Evolutionary conservation across 345 rosid genomes (phyloP).

Genomic region (Hevea brasiliensis): DNA sequence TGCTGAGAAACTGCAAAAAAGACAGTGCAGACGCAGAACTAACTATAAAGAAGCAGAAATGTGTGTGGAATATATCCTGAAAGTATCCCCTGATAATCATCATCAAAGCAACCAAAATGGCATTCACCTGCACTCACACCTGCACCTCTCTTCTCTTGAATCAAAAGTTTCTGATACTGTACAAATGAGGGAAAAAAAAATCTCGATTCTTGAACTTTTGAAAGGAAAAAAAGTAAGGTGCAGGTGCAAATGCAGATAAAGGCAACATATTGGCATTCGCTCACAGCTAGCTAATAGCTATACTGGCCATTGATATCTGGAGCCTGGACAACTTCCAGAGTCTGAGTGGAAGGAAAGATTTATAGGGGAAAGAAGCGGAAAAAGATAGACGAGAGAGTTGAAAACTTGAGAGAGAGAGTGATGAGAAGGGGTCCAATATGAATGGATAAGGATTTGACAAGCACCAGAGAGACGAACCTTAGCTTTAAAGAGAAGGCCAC

Average conservation of each 20-base stretch:
- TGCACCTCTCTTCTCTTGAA: conserved; percentile 37
- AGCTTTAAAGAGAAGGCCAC: conserved; percentile 20
- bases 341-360: not conserved
- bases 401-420: not conserved
- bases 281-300: too few species aligned
- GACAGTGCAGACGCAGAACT: too few species aligned
- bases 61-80: too few species aligned
- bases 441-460: conserved; percentile 30
- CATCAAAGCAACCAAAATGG: conserved; percentile 31
- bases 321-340: too few species aligned
- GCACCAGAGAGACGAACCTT: conserved; percentile 5
- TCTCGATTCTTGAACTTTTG: not conserved
- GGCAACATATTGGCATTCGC: conserved; percentile 41
- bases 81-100: too few species aligned
- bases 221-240: conserved; percentile 31
- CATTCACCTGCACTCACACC: conserved; percentile 52
- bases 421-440: not conserved
- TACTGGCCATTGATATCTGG: too few species aligned
- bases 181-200: not conserved
- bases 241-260: conserved; percentile 75
- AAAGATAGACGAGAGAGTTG: not conserved
- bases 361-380: not conserved
- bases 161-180: not conserved
- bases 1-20: too few species aligned
- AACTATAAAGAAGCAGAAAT: too few species aligned